Conservation (phyloP, 2,329 filamentous ascomycete genomes). For the Talaromyces sp. region DNA sequence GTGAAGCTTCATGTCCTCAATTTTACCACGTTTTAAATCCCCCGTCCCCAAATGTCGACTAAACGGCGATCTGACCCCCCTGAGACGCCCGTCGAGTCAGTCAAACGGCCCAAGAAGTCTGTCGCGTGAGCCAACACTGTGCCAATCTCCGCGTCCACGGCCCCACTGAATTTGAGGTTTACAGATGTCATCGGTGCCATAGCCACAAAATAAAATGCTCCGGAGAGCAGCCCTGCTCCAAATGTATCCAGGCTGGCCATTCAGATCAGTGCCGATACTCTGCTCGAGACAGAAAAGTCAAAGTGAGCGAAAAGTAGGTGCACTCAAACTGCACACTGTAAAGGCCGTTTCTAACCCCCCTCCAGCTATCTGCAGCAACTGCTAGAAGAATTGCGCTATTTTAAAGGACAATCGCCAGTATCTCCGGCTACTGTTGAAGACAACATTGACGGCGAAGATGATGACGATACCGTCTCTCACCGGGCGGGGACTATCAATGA, state of each 20-base stretch:
- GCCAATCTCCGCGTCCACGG: not conserved
- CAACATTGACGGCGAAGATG: conserved; percentile 10
- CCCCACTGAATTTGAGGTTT: not conserved
- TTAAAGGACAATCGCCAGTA: conserved; percentile 24
- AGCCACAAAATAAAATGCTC: conserved; percentile 46
- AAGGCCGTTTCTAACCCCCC: conserved; percentile 5
- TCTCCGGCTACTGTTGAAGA: conserved; percentile 24
- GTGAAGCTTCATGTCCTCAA: not conserved
- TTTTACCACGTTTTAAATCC: not conserved
- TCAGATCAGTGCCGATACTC: conserved; percentile 38
- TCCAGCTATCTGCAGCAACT: conserved; percentile 31
- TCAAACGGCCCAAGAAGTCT: not conserved
- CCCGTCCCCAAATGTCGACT: not conserved
- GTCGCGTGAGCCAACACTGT: not conserved
- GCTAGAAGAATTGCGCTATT: conserved; percentile 27
- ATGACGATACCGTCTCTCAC: conserved; percentile 12
- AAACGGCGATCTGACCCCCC: not conserved
- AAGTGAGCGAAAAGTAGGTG: conserved; percentile 32
- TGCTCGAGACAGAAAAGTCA: conserved; percentile 39
- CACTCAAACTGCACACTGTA: not conserved
- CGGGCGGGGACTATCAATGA: not conserved
- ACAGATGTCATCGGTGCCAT: conserved; percentile 41
- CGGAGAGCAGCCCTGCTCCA: conserved; percentile 39
- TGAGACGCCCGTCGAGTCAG: not conserved
- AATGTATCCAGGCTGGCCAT: conserved; percentile 35